Base-by-base conservation (phyloP, 805 yeast genomes). In the Metschnikowia sp. region DNA sequence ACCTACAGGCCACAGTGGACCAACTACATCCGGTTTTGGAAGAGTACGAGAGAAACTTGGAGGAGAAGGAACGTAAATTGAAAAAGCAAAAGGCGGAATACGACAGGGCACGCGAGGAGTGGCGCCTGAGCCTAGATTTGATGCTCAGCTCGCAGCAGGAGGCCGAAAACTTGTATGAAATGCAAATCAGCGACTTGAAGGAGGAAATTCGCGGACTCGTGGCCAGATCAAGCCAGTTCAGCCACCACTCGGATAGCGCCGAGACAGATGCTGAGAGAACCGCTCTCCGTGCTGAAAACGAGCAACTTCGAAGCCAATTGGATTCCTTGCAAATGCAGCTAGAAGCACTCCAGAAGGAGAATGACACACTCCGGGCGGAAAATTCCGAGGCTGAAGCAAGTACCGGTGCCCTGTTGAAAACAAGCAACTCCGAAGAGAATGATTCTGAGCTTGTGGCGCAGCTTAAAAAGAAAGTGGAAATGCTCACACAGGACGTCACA, bases 61-160 rank as follows among this genome's bases (percentile, higher is more conserved):
- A 59, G 1, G 68, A 70, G 35, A 73, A 69, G 44, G 87, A 83
- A 38, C 65, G 64, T 19, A 75, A 73, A 51, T 59, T 81, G 44
- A 55, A 58, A n/a, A 74, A 70, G 44, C 81, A 75, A 48, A 77
- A 75, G 56, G 57, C 56, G 15, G 76, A 69, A 28, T 74, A 77
- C 38, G 85, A 81, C 42, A 56, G 62, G 12, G 85, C 83, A 39
- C 68, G 85, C 29, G 77, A 74, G 40, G 86, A 83, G 57, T 69
- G 85, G 66, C 61, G 84, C 39, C 79, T 77, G 42, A 81, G 79
- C 13, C 72, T 83, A 41, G 83, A 78, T 49, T 65, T 79, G 38
- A 70, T 83, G 60, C 78, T 80, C 38, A 61, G 66, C 31, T 80
- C 81, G 36, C 81, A 81, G 33, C 75, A 72, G 42, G 85, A 82